Base-by-base conservation (phyloP, 306 rosid genomes). In the Dryas drummondii region DNA sequence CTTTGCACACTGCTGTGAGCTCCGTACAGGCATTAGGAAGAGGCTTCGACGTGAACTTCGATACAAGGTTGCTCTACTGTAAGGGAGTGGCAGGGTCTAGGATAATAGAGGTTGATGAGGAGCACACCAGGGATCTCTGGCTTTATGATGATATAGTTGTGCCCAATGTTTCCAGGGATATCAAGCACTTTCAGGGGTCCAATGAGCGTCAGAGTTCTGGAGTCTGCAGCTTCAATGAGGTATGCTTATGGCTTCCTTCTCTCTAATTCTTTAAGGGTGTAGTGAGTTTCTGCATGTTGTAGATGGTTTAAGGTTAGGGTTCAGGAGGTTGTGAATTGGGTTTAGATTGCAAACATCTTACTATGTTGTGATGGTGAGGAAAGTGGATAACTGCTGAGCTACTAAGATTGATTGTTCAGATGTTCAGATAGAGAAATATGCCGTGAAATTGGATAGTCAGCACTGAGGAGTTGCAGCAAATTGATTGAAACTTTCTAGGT, bases 11-110 rank as follows among this genome's bases (percentile, higher is more conserved):
- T 68, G 91, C 96, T 78, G 78, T 84, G n/a, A 86, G 85, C 85
- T 87, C 96, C 79, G 91, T 94, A 63, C 92, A 91, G 70, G 96
- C 98, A 61, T 67, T 94, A 68, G 98, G 97, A 48, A 89, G 96
- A 75, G 98, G 98, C 9, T 94, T 94, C 82, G 97, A 94, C 66
- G 96, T 90, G 73, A 91, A 91, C 79, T 94, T 82, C 62, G 98
- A 94, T 86, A 87, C 97, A 9, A 89, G 97, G 89, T 82, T 94
- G 82, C 96, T 94, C 27, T 94, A 91, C 75, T 91, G 96, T 71
- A 91, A 94, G 83, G 97, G 98, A 52, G 83, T 87, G 44, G 82
- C 90, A 13, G 96, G 96, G 79, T 87, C 93, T 76, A 77, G 94
- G 80, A 76, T 94, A 40, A 81, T 94, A 55, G 88, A 86, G 76